Percentiles rank a stretch among this genome's conserved stretches.
phyloP scores from a whole-genome alignment of 2,329 filamentous ascomycete genomes.

The Fusarium sp. region DNA sequence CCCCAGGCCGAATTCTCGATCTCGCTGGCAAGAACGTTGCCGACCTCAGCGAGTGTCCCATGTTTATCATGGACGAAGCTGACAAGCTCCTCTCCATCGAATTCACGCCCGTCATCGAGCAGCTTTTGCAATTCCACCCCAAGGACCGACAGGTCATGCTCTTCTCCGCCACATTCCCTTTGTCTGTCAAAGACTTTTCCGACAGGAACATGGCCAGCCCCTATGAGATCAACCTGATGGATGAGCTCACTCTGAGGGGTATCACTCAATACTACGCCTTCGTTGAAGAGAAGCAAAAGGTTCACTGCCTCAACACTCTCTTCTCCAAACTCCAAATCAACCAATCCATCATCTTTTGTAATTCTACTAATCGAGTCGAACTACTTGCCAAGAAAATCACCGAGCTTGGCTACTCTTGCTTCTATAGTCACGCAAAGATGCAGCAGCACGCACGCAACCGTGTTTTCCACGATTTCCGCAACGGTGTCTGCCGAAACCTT shows the following conservation, averaged over 20 bases:
- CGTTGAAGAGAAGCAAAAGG: conserved; percentile 99
- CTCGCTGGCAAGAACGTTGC: conserved; percentile 95
- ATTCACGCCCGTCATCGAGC: conserved; percentile 97
- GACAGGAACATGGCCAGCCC: conserved; percentile 97
- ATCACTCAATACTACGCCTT: conserved; percentile 99
- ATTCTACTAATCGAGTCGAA: conserved; percentile 98
- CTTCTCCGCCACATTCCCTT: conserved; percentile 96
- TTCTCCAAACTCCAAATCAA: conserved; percentile 99
- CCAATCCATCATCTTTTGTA: conserved; percentile 99
- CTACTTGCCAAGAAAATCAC: conserved; percentile 99
- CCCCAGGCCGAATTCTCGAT: conserved; percentile 94
- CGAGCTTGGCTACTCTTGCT: conserved; percentile 98
- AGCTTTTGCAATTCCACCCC: conserved; percentile 92
- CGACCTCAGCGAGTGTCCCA: conserved; percentile 93
- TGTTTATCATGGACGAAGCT: conserved; percentile 99
- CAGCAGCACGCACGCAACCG: conserved; percentile 95
- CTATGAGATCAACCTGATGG: conserved; percentile 99
- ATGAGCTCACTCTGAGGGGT: conserved; percentile 95
- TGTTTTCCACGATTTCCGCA: conserved; percentile 99
- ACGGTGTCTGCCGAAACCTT: conserved; percentile 96
- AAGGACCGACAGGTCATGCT: conserved; percentile 99
- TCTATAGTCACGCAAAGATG: conserved; percentile 99
- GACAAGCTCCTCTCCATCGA: conserved; percentile 97
- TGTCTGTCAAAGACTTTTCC: conserved; percentile 97
- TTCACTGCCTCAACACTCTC: conserved; percentile 97